Conservation (phyloP, 805 yeast species). For the Wickerhamomyces chambardii region DNA sequence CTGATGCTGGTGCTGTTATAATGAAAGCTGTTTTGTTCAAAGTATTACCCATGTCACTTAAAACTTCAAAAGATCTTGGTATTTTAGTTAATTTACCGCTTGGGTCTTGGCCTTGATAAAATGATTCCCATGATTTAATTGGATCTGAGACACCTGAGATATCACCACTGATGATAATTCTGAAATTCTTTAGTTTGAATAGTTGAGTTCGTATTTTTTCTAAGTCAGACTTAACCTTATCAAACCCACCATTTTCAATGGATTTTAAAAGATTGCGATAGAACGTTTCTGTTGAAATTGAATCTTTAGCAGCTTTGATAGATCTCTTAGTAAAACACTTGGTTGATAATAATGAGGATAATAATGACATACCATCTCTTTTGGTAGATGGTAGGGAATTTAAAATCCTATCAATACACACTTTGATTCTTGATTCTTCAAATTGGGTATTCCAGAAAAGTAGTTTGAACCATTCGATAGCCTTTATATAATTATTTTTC, state of each 20-base stretch:
- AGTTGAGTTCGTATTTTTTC: slow-evolving; percentile 41
- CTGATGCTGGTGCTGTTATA: slow-evolving; percentile 75
- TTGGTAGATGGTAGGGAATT: slow-evolving; percentile 30
- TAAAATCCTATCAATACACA: slow-evolving; percentile 35
- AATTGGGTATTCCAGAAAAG: slow-evolving; percentile 58
- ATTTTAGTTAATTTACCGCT: slow-evolving; percentile 19
- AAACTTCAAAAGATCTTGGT: slow-evolving; percentile 45
- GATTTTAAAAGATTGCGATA: slow-evolving; percentile 36
- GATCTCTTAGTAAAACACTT: slow-evolving; percentile 50
- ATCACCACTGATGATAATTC: slow-evolving; percentile 68
- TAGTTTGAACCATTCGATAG: slow-evolving; percentile 70
- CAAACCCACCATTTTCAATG: slow-evolving; percentile 46
- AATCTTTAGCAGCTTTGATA: slow-evolving; percentile 55
- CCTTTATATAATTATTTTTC: slow-evolving; percentile 49
- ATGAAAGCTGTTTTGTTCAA: slow-evolving; percentile 51
- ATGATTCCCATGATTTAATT: slow-evolving; percentile 44
- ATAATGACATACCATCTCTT: slow-evolving; percentile 41
- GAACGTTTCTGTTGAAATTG: slow-evolving; percentile 51
- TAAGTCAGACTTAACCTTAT: slow-evolving; percentile 36
- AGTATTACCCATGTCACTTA: slow-evolving; percentile 44
- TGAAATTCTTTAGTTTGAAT: slow-evolving; percentile 49
- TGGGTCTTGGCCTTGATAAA: slow-evolving; percentile 15
- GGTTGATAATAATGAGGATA: slow-evolving; percentile 52
- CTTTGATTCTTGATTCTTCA: slow-evolving; percentile 63
- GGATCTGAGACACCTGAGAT: slow-evolving; percentile 42